These are phyloP conservation scores for Lanmaoa pseudosensibilis DNA, from an alignment of 768 basidiomycete genomes.

Conservation along the genomic window DNA sequence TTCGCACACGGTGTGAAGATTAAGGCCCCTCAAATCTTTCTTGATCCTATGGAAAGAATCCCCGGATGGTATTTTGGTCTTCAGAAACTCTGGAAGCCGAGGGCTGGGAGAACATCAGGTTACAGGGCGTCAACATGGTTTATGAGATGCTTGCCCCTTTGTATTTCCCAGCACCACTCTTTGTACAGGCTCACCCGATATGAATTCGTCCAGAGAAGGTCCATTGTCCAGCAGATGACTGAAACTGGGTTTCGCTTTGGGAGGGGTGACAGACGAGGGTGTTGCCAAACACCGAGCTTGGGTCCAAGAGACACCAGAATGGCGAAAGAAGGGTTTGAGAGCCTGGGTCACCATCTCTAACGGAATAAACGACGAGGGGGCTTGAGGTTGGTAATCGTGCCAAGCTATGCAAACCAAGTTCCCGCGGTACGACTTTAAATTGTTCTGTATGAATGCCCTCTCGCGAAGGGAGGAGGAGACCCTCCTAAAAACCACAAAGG, in stretches of 20 bases:
- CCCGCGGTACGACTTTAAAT: slow-evolving; percentile 5
- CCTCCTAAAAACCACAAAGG: slow-evolving; percentile 78
- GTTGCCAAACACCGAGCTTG: slow-evolving; percentile 49
- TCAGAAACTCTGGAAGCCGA: slow-evolving; percentile 82
- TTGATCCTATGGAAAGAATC: slow-evolving; percentile 89
- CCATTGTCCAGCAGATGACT: slow-evolving; percentile 57
- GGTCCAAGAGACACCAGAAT: not conserved
- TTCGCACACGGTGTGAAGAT: slow-evolving; percentile 95
- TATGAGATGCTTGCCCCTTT: slow-evolving; percentile 49
- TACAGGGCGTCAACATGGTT: not conserved
- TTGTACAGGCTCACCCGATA: slow-evolving; percentile 55
- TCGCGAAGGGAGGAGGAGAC: slow-evolving; percentile 88
- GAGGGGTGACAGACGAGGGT: slow-evolving; percentile 33
- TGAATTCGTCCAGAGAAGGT: slow-evolving; percentile 79
- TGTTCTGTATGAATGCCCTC: slow-evolving; percentile 68
- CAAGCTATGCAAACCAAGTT: not conserved
- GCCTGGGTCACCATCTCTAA: slow-evolving; percentile 12
- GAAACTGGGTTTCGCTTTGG: slow-evolving; percentile 45
- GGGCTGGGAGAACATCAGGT: slow-evolving; percentile 48
- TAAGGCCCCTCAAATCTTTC: slow-evolving; percentile 89
- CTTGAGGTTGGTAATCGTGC: slow-evolving; percentile 1
- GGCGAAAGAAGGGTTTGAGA: slow-evolving; percentile 16
- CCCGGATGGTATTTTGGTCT: slow-evolving; percentile 90
- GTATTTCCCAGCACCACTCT: slow-evolving; percentile 72
- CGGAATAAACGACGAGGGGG: not conserved